A percentile compares a stretch with the other conserved stretches of the same genome.
Conservation (phyloP, 768 basidiomycete genomes). For the Pulveroboletus sp. region DNA sequence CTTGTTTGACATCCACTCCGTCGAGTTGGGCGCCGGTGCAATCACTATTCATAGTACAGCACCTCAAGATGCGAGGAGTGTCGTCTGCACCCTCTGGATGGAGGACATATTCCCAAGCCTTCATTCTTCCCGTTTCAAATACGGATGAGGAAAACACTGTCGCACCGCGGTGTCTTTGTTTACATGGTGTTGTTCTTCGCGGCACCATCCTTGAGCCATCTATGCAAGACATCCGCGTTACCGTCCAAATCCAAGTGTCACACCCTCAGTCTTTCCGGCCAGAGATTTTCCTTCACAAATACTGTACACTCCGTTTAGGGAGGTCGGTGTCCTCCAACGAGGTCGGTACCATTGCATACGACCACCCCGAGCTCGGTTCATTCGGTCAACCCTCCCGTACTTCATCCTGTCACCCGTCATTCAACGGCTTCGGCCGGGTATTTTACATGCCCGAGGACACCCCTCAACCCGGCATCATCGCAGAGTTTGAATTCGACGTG, state of each 20-base stretch:
- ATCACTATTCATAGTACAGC: not conserved
- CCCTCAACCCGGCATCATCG: not conserved
- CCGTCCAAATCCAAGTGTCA: conserved; percentile 1
- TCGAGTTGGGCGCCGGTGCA: conserved; percentile 9
- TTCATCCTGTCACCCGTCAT: conserved; percentile 7
- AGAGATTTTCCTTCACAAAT: not conserved
- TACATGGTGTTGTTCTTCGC: conserved; percentile 7
- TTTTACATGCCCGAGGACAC: not conserved
- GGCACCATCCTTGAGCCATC: conserved; percentile 9
- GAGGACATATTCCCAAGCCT: no score
- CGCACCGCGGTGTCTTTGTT: conserved; percentile 8
- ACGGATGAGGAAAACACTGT: no score
- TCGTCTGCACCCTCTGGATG: no score
- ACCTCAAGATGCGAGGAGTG: not conserved
- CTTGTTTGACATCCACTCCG: conserved; percentile 1
- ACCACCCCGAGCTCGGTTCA: not conserved
- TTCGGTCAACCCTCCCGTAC: not conserved
- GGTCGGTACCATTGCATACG: conserved; percentile 11
- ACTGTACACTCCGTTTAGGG: conserved; percentile 11
- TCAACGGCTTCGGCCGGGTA: conserved; percentile 14
- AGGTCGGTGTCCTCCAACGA: not conserved
- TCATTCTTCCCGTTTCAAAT: not conserved
- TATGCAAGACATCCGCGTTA: conserved; percentile 11
- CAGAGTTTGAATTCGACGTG: conserved; percentile 14
- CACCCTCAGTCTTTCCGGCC: not conserved